Base-by-base conservation (phyloP, 306 rosid species). In the Quillaja saponaria region DNA sequence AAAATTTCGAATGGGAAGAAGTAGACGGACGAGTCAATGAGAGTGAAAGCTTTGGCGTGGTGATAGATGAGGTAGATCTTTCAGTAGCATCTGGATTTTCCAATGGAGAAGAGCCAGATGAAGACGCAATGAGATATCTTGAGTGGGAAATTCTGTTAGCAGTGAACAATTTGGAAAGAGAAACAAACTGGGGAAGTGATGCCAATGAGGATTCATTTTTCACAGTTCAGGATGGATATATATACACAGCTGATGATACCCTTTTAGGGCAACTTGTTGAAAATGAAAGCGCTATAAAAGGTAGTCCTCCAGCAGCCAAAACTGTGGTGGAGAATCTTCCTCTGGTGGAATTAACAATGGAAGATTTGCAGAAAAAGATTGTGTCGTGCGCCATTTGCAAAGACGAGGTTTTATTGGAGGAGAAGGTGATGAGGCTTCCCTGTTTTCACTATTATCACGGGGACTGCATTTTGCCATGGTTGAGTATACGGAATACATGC, bases 401-500 rank as follows among this genome's bases (percentile, higher is more conserved):
- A 61, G 96, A 91, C 12, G 73, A 68, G 55, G 80, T 91, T 3
- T 42, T 63, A 64, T 18, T 65, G 76, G 87, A 76, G 72, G 97
- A 88, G 76, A 84, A 84, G 84, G 90, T 86, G 47, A 75, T 77
- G 74, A 84, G 80, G 82, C 71, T 91, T 21, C 97, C 97, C 5
- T 91, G 96, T 72, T 79, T 75, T 1, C 96, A 91, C 58, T 91
- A 77, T 72, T 91, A 80, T 60, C 97, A 91, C 35, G 91, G 81
- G 2, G 97, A 91, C 49, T 91, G 96, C 81, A 88, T 91, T 73
- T 68, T 84, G 63, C 97, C 96, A 0, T 91, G 97, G 97, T 66
- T 91, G 77, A 68, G 73, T 52, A 91, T 91, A 34, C 90, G 90
- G 6, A 88, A 91, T 63, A 86, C 97, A 0, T 91, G 97, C 60